phyloP scores from a whole-genome alignment of 768 basidiomycete genomes.

The Tricholoma terreum region DNA sequence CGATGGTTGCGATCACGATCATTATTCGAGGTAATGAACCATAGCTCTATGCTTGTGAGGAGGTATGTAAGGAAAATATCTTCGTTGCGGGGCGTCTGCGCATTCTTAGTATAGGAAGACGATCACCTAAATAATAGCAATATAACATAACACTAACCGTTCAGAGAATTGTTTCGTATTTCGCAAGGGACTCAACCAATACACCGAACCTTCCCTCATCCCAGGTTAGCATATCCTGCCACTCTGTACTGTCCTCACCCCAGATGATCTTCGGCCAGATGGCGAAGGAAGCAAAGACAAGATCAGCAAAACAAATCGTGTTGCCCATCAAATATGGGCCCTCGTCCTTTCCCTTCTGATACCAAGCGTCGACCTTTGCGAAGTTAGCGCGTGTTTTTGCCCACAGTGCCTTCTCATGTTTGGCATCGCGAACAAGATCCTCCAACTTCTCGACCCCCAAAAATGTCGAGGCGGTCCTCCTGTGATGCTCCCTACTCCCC shows the following conservation, averaged over 20 bases:
- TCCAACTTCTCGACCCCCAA: background rate
- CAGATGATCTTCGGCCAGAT: background rate
- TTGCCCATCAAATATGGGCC: background rate
- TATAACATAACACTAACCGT: too few species aligned
- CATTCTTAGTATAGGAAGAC: too few species aligned
- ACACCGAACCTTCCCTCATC: background rate
- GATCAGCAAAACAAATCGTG: background rate
- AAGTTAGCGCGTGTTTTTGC: background rate
- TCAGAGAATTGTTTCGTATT: background rate
- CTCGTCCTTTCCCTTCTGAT: background rate
- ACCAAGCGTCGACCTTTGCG: background rate
- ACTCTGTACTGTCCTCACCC: slow-evolving; percentile 1
- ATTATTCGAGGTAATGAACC: too few species aligned
- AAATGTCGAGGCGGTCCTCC: background rate
- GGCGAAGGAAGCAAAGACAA: background rate
- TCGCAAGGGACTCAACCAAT: background rate
- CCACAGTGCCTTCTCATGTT: background rate
- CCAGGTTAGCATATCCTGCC: background rate
- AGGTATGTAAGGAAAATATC: too few species aligned
- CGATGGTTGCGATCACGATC: too few species aligned
- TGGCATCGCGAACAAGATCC: background rate
- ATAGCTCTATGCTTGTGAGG: too few species aligned
- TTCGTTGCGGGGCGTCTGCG: too few species aligned
- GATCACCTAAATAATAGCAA: too few species aligned
- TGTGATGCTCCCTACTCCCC: slow-evolving; percentile 9